phyloP scores from a whole-genome alignment of 2,329 filamentous ascomycete genomes.

The Ceratocystis cubensis region DNA sequence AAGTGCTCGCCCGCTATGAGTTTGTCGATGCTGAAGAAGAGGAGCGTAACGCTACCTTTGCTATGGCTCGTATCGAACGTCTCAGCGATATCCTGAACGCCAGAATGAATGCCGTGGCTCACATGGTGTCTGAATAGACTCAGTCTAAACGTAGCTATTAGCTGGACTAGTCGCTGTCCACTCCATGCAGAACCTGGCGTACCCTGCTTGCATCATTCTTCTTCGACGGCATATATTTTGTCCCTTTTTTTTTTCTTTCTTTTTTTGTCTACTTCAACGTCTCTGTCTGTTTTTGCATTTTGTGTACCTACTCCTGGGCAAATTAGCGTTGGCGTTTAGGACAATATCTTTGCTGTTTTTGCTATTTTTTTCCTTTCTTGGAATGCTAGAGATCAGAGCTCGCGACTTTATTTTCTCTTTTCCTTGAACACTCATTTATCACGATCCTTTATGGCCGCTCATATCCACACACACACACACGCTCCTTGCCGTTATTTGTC shows the following conservation, averaged over 20 bases:
- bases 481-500: constrained; percentile 9
- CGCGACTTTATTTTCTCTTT: background rate
- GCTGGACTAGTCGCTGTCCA: constrained; percentile 20
- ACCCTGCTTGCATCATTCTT: constrained; percentile 12
- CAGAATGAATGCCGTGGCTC: constrained; percentile 19
- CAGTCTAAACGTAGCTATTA: constrained; percentile 11
- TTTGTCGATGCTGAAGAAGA: constrained; percentile 48
- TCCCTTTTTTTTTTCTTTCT: background rate
- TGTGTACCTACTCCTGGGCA: constrained; percentile 17
- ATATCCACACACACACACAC: background rate
- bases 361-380: constrained; percentile 8
- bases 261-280: background rate
- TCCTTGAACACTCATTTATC: constrained; percentile 5
- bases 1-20: constrained; percentile 49
- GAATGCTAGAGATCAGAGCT: background rate
- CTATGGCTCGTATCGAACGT: constrained; percentile 40
- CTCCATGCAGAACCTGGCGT: constrained; percentile 13
- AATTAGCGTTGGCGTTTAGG: constrained; percentile 20
- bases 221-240: constrained; percentile 12
- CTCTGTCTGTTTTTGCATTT: constrained; percentile 14
- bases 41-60: constrained; percentile 33
- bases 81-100: constrained; percentile 29
- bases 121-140: constrained; percentile 12
- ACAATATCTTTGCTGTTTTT: constrained; percentile 13
- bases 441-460: constrained; percentile 11